Percentiles rank a stretch among this genome's conserved stretches.
Conservation (phyloP, 2,329 filamentous ascomycete species). For the Parafenestella ontariensis region DNA sequence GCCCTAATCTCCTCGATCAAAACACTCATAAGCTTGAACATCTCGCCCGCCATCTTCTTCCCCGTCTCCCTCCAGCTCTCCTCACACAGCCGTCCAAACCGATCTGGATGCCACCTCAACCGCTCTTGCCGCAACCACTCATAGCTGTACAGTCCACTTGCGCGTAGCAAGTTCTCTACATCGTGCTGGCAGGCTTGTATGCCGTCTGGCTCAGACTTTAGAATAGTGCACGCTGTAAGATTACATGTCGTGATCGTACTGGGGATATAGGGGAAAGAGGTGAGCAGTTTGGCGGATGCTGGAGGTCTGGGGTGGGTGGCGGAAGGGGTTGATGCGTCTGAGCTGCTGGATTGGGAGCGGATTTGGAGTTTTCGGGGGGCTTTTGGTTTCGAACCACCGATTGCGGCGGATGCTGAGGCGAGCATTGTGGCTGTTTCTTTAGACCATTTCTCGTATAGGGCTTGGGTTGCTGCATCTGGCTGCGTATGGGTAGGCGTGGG, state of each 20-base stretch:
- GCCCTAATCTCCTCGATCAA: conserved; percentile 35
- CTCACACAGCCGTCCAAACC: conserved; percentile 44
- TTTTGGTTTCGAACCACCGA: conserved; percentile 21
- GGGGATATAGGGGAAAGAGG: conserved; percentile 42
- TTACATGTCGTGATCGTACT: conserved; percentile 27
- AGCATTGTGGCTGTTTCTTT: conserved; percentile 33
- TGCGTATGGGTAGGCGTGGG: conserved; percentile 5
- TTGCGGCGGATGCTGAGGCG: conserved; percentile 35
- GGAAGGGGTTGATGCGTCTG: conserved; percentile 20
- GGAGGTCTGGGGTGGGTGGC: conserved; percentile 38
- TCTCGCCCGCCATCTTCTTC: conserved; percentile 42
- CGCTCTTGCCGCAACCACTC: conserved; percentile 47
- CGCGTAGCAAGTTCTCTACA: conserved; percentile 38
- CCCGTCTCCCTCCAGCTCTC: conserved; percentile 41
- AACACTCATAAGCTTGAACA: conserved; percentile 46
- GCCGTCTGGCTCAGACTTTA: conserved; percentile 31
- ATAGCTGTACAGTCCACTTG: conserved; percentile 43
- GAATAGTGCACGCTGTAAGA: conserved; percentile 26
- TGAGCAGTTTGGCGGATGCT: conserved; percentile 33
- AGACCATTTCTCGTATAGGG: conserved; percentile 41
- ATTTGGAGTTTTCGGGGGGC: conserved; percentile 34
- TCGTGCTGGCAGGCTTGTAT: conserved; percentile 46
- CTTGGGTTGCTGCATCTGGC: conserved; percentile 30
- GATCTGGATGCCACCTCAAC: conserved; percentile 47
- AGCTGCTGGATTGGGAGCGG: conserved; percentile 36